Conservation (phyloP, 73 alveolate genomes). For the Paramecium biaurelia region DNA sequence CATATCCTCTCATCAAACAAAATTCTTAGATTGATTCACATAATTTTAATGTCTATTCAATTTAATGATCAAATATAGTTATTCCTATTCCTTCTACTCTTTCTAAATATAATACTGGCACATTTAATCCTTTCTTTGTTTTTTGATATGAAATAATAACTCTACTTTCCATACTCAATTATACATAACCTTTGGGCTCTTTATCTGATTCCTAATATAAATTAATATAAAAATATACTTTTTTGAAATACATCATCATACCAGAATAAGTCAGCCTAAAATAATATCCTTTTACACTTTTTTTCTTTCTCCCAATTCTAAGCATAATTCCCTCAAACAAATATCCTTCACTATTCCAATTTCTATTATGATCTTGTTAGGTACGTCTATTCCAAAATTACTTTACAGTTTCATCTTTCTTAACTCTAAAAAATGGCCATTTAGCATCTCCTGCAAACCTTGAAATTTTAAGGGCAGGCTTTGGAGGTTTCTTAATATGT, state of each 20-base stretch:
- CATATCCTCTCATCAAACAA: conserved; percentile 49
- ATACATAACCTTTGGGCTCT: not conserved
- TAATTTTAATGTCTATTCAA: not conserved
- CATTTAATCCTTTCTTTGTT: not conserved
- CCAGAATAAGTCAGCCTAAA: not conserved
- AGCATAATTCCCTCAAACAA: conserved; percentile 31
- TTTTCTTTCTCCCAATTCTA: conserved; percentile 46
- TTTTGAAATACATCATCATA: not conserved
- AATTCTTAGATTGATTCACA: not conserved
- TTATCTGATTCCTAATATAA: conserved; percentile 9
- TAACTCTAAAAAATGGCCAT: conserved; percentile 37
- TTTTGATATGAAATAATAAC: not conserved
- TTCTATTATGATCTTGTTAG: not conserved
- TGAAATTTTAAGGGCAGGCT: not conserved
- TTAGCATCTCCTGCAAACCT: not conserved
- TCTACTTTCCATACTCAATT: not conserved
- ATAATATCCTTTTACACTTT: conserved; percentile 36
- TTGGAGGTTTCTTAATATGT: not conserved
- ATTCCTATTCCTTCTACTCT: conserved; percentile 21
- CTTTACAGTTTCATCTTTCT: not conserved
- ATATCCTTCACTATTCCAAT: conserved; percentile 14
- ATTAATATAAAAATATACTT: not conserved
- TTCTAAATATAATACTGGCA: conserved; percentile 33
- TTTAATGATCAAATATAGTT: conserved; percentile 42
- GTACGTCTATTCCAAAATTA: conserved; percentile 41